Conservation (phyloP, 108 stramenopile species). For the Skeletonema marinoi region DNA sequence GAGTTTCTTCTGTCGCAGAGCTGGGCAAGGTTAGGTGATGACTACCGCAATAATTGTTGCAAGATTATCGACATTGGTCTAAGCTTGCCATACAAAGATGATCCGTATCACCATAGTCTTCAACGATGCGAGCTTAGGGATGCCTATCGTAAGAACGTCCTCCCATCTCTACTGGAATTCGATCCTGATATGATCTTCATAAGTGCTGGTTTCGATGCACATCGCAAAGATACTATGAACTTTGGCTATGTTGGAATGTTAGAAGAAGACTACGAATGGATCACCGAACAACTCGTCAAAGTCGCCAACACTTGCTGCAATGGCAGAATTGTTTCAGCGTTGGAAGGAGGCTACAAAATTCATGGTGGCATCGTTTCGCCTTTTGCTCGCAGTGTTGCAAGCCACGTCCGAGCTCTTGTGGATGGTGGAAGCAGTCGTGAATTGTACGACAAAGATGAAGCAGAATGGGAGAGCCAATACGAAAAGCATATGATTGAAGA, state of each 20-base stretch:
- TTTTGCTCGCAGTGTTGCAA: constrained; percentile 88
- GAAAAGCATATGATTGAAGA: constrained; percentile 85
- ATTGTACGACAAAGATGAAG: constrained; percentile 70
- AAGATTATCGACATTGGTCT: constrained; percentile 89
- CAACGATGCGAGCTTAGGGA: constrained; percentile 87
- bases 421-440: constrained; percentile 86
- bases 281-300: constrained; percentile 92
- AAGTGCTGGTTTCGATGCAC: constrained; percentile 99
- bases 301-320: constrained; percentile 94
- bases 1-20: constrained; percentile 86
- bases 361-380: constrained; percentile 90
- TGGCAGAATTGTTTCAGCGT: constrained; percentile 91
- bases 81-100: constrained; percentile 70
- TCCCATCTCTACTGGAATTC: constrained; percentile 85
- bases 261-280: constrained; percentile 98
- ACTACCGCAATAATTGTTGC: constrained; percentile 73
- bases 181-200: constrained; percentile 97
- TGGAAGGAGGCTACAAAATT: constrained; percentile 98
- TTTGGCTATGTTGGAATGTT: constrained; percentile 96
- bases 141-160: constrained; percentile 83
- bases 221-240: constrained; percentile 90
- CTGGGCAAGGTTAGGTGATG: constrained; percentile 88
- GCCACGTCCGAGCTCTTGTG: constrained; percentile 83
- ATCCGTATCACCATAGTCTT: constrained; percentile 68
- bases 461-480: constrained; percentile 86